Evolutionary conservation across 2,329 filamentous ascomycete species (phyloP).

Genomic region (Oidium heveae): DNA sequence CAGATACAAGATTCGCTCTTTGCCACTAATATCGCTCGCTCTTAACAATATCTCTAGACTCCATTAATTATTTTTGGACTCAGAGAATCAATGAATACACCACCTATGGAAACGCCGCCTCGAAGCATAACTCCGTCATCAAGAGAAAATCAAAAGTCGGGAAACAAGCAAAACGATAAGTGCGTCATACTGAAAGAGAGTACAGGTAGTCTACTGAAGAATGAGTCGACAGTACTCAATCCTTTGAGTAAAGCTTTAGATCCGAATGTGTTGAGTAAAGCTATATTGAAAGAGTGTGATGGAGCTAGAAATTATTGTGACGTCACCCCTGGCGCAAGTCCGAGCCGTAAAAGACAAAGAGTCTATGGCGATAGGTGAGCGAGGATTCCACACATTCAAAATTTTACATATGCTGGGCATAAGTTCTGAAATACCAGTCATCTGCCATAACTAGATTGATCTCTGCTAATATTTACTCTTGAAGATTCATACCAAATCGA

Average conservation of each 20-base stretch:
- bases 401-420: constrained; percentile 20
- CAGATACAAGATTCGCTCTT: too few species aligned
- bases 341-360: constrained; percentile 41
- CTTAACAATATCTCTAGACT: constrained; percentile 13
- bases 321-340: constrained; percentile 34
- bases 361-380: constrained; percentile 31
- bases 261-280: constrained; percentile 30
- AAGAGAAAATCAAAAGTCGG: constrained; percentile 11
- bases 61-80: neutral
- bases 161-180: constrained; percentile 9
- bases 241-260: constrained; percentile 16
- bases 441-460: neutral
- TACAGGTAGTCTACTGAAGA: constrained; percentile 4
- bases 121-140: neutral
- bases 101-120: constrained; percentile 17
- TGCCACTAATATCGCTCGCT: too few species aligned
- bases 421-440: neutral
- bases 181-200: constrained; percentile 5
- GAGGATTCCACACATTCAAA: constrained; percentile 1
- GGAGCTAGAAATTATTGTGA: constrained; percentile 31
- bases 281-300: constrained; percentile 31
- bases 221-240: constrained; percentile 2
- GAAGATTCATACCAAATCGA: constrained; percentile 69
- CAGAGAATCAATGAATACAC: constrained; percentile 12
- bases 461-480: neutral